Evolutionary conservation across 495 filamentous ascomycete genomes (phyloP), one percentile per base, ranked within the genome.

Genomic region (Cercophora scortea): DNA sequence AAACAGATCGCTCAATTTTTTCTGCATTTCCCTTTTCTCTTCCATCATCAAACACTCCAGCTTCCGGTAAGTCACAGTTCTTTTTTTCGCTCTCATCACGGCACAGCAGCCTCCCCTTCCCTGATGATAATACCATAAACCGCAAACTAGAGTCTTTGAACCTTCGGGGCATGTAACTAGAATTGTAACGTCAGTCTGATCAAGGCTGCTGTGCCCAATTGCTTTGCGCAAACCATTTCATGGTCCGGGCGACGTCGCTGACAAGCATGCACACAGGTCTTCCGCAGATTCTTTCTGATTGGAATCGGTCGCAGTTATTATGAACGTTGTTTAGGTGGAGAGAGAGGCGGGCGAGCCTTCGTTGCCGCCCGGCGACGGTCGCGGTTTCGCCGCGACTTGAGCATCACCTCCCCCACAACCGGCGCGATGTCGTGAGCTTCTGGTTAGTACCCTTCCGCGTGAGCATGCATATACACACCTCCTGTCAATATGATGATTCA

Each of bases 91-190:
- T 32, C 45, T 32, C 45, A 33, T 52, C 47, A 32, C 40, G 45
- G 45, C 42, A 52, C 52, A 38, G 36, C 36, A 13, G 36, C 47
- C 47, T 50, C 50, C 32, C 52, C 68, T 62, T 60, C 51, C n/a
- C 59, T 81, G 78, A 81, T 80, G 78, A 81, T 71, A 81, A 53
- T 45, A 66, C 78, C 83, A 10, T 80, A 90, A 87, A 92, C 90
- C 85, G 82, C 88, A 91, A 97, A 97, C 92, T 97, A 97, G 92
- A 97, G 92, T 97, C 92, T 97, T 96, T 97, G 92, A 97, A 36
- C 78, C 10, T 50, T 67, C 76, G 76, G 86, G 86, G 82, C 40
- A 89, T 95, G 93, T 92, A 96, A 92, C 85, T 86, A 70, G 64
- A 74, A 82, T 85, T 89, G 88, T 85, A 86, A 97, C 92, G 92